phyloP scores from a whole-genome alignment of 345 rosid genomes.

The Isatis tinctoria region DNA sequence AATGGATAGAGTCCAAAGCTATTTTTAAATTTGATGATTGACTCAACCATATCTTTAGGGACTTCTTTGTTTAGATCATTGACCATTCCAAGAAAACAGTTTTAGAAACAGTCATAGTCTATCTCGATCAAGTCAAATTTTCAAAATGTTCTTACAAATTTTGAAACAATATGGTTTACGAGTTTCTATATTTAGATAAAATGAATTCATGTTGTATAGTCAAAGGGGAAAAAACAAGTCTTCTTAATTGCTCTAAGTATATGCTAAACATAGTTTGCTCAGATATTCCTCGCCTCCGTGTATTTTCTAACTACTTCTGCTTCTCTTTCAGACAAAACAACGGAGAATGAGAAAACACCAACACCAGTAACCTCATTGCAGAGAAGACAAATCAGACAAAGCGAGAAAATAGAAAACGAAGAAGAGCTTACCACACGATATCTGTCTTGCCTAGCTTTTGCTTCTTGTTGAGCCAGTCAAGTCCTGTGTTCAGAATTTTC shows the following conservation, averaged over 20 bases:
- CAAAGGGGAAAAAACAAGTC: neutral
- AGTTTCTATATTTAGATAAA: slow-evolving; percentile 16
- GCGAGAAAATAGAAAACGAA: neutral
- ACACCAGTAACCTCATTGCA: neutral
- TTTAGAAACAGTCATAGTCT: neutral
- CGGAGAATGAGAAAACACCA: neutral
- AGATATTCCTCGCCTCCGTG: slow-evolving; percentile 17
- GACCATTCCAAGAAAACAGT: slow-evolving; percentile 12
- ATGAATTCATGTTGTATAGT: neutral
- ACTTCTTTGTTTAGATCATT: slow-evolving; percentile 25
- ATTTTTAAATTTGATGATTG: slow-evolving; percentile 16
- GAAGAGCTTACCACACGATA: neutral
- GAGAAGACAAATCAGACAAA: neutral
- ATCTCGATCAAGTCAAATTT: neutral
- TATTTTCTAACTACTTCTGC: slow-evolving; percentile 13
- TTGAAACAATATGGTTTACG: neutral
- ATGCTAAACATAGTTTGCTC: slow-evolving; percentile 27
- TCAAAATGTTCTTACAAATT: neutral
- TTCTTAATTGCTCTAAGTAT: neutral
- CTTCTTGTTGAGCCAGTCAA: slow-evolving; percentile 12
- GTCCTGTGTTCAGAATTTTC: neutral
- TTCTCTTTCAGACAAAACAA: slow-evolving; percentile 7
- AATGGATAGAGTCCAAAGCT: slow-evolving; percentile 18
- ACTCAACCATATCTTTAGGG: slow-evolving; percentile 19
- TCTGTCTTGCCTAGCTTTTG: neutral